phyloP scores from a whole-genome alignment of 2,329 filamentous ascomycete genomes.

The Epichloe gansuensis region DNA sequence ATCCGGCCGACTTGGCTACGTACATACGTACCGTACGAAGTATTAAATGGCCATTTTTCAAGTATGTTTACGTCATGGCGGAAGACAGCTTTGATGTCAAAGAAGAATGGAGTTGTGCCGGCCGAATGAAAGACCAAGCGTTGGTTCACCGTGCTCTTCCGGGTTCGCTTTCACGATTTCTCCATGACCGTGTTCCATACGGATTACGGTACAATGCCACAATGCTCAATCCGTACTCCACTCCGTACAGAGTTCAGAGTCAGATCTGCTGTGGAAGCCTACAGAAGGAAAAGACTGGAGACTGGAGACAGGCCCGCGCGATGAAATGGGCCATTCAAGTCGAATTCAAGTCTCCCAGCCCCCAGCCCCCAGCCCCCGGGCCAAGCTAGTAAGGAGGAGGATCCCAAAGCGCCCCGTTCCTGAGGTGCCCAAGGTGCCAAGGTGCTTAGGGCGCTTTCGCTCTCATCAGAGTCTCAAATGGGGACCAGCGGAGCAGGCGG shows the following conservation, averaged over 20 bases:
- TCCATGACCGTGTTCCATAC: neutral
- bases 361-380: too few relatives aligned
- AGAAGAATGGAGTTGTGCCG: neutral
- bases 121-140: neutral
- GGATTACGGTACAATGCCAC: too few relatives aligned
- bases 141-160: neutral
- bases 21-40: too few relatives aligned
- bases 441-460: neutral
- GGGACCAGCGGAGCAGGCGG: neutral
- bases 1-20: too few relatives aligned
- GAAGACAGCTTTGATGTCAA: too few relatives aligned
- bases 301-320: too few relatives aligned
- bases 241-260: neutral
- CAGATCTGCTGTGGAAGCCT: neutral
- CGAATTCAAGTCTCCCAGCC: too few relatives aligned
- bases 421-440: neutral
- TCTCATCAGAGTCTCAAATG: neutral
- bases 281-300: neutral
- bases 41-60: too few relatives aligned
- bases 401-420: constrained; percentile 1
- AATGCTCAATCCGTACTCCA: too few relatives aligned
- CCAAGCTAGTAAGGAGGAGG: too few relatives aligned
- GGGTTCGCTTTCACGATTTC: neutral
- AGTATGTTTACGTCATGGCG: too few relatives aligned
- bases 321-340: neutral